phyloP scores from a whole-genome alignment of 805 yeast species.

The Pichia sporocuriosa region DNA sequence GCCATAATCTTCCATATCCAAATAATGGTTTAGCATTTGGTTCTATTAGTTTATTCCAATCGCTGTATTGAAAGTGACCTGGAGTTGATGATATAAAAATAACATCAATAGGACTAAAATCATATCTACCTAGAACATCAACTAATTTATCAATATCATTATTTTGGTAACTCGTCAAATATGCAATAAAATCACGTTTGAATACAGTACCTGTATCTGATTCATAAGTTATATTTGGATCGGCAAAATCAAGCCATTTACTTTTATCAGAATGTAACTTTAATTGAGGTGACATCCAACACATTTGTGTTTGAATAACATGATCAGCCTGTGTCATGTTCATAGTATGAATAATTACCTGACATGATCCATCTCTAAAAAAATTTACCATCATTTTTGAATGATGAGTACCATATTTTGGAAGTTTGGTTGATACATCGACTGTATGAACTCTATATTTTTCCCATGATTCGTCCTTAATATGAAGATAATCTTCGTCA shows the following conservation, averaged over 20 bases:
- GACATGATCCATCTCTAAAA: constrained; percentile 38
- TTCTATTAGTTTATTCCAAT: constrained; percentile 12
- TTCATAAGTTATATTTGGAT: neutral
- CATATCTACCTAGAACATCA: constrained; percentile 27
- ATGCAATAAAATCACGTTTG: constrained; percentile 37
- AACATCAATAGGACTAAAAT: constrained; percentile 43
- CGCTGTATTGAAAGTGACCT: constrained; percentile 26
- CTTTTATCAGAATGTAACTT: neutral
- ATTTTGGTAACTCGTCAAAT: constrained; percentile 38
- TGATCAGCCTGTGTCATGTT: constrained; percentile 53
- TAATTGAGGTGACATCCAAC: constrained; percentile 53
- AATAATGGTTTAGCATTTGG: constrained; percentile 19
- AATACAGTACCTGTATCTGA: constrained; percentile 31
- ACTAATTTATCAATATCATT: constrained; percentile 26
- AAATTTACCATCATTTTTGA: constrained; percentile 61
- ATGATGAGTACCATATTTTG: constrained; percentile 48
- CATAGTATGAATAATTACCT: constrained; percentile 52
- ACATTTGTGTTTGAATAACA: constrained; percentile 53
- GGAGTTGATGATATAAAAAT: constrained; percentile 55
- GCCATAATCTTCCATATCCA: constrained; percentile 44
- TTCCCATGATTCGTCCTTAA: constrained; percentile 26
- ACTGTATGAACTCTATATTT: constrained; percentile 20
- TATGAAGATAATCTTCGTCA: constrained; percentile 28
- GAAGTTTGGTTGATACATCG: constrained; percentile 24
- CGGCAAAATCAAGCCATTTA: constrained; percentile 7